A percentile compares a stretch with the other conserved stretches of the same genome.
phyloP scores from a whole-genome alignment of 2,329 filamentous ascomycete species.

The Pseudogymnoascus sp. region DNA sequence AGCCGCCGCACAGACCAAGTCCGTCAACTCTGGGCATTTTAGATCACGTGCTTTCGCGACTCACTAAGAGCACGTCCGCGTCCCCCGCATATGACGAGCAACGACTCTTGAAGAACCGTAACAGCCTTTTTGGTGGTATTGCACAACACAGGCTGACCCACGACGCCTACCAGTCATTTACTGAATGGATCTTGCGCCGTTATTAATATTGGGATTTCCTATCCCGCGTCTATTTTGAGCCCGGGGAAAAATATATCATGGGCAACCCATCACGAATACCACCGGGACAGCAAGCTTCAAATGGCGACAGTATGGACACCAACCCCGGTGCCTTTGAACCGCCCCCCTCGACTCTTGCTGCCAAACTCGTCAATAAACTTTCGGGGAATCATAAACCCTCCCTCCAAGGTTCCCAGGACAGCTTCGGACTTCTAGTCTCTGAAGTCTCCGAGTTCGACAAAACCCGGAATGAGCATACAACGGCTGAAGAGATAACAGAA shows the following conservation, averaged over 20 bases:
- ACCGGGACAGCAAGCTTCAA: background rate
- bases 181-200: background rate
- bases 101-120: background rate
- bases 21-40: background rate
- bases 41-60: constrained; percentile 5
- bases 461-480: constrained; percentile 38
- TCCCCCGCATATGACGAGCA: background rate
- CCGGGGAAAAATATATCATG: background rate
- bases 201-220: background rate
- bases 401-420: constrained; percentile 59
- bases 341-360: constrained; percentile 76
- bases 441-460: constrained; percentile 52
- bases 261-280: background rate
- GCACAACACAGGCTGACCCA: background rate
- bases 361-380: constrained; percentile 77
- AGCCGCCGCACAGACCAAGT: constrained; percentile 1
- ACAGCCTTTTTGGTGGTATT: background rate
- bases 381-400: constrained; percentile 56
- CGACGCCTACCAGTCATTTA: background rate
- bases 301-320: constrained; percentile 1
- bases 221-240: background rate
- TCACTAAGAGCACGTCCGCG: background rate
- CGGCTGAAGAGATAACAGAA: constrained; percentile 57
- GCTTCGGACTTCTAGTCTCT: constrained; percentile 63
- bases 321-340: constrained; percentile 20